phyloP scores from a whole-genome alignment of 1,284 basidiomycete genomes.

The Apiotrichum laibachii region DNA sequence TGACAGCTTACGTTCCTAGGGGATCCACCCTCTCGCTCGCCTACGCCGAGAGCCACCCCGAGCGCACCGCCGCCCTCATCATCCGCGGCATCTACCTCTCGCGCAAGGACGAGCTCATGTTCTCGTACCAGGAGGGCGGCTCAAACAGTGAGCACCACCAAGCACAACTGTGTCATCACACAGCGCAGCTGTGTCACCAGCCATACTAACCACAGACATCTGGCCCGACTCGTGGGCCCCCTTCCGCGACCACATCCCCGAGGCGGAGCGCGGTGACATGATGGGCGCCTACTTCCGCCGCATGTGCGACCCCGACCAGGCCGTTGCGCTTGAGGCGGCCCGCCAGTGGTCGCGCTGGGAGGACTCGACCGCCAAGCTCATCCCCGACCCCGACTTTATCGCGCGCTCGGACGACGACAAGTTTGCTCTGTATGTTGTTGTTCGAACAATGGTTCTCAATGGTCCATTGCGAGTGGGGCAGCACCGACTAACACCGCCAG shows the following conservation, averaged over 20 bases:
- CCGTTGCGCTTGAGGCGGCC: constrained; percentile 62
- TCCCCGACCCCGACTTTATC: constrained; percentile 67
- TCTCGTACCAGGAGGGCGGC: constrained; percentile 76
- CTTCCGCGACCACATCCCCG: constrained; percentile 75
- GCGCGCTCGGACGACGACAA: constrained; percentile 63
- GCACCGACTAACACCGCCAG: constrained; percentile 26
- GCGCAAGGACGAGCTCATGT: constrained; percentile 77
- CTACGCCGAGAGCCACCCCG: constrained; percentile 83
- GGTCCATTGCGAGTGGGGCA: neutral
- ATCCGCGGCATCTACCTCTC: constrained; percentile 88
- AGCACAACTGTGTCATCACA: too few species aligned
- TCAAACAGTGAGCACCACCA: constrained; percentile 28
- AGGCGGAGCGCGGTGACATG: constrained; percentile 72
- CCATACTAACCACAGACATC: constrained; percentile 46
- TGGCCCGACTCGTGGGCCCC: constrained; percentile 89
- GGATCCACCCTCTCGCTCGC: constrained; percentile 83
- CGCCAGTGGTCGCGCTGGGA: constrained; percentile 76
- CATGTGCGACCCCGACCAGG: constrained; percentile 67
- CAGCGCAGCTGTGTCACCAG: too few species aligned
- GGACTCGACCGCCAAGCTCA: constrained; percentile 76
- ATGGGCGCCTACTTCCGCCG: constrained; percentile 72
- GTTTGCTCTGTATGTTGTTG: constrained; percentile 59
- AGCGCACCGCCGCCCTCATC: constrained; percentile 72
- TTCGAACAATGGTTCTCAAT: too few species aligned
- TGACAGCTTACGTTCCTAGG: constrained; percentile 50